These are phyloP conservation scores for Anisodus acutangulus DNA, from an alignment of 257 asterid species.

Conservation along the genomic window DNA sequence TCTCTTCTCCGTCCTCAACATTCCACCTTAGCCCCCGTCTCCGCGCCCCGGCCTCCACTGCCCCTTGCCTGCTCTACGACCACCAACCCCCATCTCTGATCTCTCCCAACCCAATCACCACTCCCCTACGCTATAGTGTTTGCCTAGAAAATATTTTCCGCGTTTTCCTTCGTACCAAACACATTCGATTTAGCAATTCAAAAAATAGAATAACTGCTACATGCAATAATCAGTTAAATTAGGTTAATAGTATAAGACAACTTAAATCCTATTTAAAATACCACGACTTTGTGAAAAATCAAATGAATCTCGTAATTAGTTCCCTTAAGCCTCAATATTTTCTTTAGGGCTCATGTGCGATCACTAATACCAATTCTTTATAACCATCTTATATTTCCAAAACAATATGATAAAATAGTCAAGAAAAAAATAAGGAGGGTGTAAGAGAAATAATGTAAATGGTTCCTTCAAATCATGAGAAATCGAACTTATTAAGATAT, in stretches of 20 bases:
- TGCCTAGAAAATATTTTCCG: not conserved
- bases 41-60: not conserved
- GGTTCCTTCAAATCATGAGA: conserved; percentile 16
- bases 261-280: not conserved
- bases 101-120: not conserved
- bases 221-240: not conserved
- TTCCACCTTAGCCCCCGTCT: not conserved
- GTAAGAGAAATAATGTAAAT: not conserved
- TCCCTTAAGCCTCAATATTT: not conserved
- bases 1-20: not conserved
- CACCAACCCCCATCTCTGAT: not conserved
- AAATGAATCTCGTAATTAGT: not conserved
- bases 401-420: not conserved
- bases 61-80: not conserved
- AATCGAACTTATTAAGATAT: conserved; percentile 21
- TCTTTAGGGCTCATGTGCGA: not conserved
- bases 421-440: not conserved
- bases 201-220: not conserved
- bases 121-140: not conserved
- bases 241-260: not conserved
- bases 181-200: not conserved
- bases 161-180: not conserved
- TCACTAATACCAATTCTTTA: not conserved
- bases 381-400: not conserved
- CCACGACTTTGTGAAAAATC: not conserved